Evolutionary conservation across 805 yeast species (phyloP).

Genomic region (Lachancea lanzarotensis): DNA sequence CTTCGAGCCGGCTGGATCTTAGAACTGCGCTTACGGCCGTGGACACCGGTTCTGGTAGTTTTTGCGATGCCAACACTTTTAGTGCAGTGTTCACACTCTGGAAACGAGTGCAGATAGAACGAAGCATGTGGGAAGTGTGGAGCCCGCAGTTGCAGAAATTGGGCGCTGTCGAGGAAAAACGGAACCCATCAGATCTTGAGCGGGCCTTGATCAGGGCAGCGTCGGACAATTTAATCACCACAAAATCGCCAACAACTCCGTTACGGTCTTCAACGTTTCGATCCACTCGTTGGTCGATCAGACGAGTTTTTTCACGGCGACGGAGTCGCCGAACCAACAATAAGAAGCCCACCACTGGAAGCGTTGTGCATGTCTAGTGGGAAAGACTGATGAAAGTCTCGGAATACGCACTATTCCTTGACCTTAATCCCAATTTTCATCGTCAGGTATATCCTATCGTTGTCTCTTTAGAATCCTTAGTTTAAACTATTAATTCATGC

Average conservation of each 20-base stretch:
- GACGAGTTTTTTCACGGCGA: constrained; percentile 8
- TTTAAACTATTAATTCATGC: constrained; percentile 1
- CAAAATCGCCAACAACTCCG: not conserved
- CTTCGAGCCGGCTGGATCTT: constrained; percentile 3
- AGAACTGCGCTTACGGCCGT: too few species aligned
- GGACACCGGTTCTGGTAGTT: not conserved
- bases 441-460: too few species aligned
- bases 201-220: not conserved
- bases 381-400: too few species aligned
- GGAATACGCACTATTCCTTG: too few species aligned
- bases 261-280: constrained; percentile 2
- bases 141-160: constrained; percentile 15
- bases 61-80: not conserved
- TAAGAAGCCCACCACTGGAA: too few species aligned
- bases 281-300: constrained; percentile 6
- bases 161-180: not conserved
- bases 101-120: constrained; percentile 26
- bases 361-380: too few species aligned
- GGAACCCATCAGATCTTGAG: not conserved
- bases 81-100: not conserved
- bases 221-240: not conserved
- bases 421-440: too few species aligned
- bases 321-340: not conserved
- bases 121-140: constrained; percentile 30
- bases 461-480: not conserved